These are phyloP conservation scores for Colletotrichum eleusines DNA, from an alignment of 2,329 filamentous ascomycete species.

Conservation along the genomic window DNA sequence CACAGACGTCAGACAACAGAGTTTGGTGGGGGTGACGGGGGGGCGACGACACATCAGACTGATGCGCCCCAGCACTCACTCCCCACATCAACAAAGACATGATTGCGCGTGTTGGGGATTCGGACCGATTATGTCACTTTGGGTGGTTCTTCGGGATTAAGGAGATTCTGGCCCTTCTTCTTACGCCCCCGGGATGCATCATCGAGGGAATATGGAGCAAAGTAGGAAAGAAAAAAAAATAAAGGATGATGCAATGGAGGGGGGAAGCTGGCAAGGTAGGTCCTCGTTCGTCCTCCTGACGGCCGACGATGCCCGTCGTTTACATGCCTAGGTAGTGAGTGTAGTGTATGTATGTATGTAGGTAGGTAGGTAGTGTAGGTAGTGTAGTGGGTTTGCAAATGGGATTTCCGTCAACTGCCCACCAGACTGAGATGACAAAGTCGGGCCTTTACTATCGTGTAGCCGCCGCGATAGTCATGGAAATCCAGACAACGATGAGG, in stretches of 20 bases:
- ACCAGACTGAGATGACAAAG: not conserved
- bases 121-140: conserved; percentile 19
- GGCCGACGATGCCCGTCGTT: too few relatives aligned
- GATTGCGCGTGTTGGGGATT: conserved; percentile 18
- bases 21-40: too few relatives aligned
- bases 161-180: not conserved
- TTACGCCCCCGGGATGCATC: not conserved
- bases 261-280: not conserved
- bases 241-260: not conserved
- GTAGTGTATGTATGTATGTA: too few relatives aligned
- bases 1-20: not conserved
- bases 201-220: not conserved
- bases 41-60: too few relatives aligned
- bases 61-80: conserved; percentile 4
- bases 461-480: not conserved
- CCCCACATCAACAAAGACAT: conserved; percentile 27
- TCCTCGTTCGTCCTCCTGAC: not conserved
- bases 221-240: too few relatives aligned
- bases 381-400: not conserved
- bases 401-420: not conserved
- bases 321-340: too few relatives aligned
- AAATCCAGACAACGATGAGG: not conserved
- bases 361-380: too few relatives aligned
- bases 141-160: not conserved
- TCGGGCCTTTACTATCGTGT: too few relatives aligned